Percentiles rank a stretch among this genome's conserved stretches.
phyloP scores from a whole-genome alignment of 2,329 filamentous ascomycete genomes.

The Aphanocladium album region DNA sequence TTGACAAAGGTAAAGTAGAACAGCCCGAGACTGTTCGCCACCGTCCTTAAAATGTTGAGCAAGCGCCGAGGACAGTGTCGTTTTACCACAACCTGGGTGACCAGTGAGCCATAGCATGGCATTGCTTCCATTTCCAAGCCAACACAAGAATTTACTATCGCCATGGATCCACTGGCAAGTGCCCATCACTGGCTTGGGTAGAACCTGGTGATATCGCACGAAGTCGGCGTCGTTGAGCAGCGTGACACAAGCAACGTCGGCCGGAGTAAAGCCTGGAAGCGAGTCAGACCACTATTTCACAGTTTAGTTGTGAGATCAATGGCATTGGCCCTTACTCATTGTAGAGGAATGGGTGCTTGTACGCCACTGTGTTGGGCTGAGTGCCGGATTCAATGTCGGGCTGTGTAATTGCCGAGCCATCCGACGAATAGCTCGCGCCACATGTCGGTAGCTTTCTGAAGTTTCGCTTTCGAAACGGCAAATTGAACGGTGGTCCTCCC shows the following conservation, averaged over 20 bases:
- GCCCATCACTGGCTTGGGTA: constrained; percentile 26
- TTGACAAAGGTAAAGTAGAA: constrained; percentile 32
- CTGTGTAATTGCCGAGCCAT: constrained; percentile 11
- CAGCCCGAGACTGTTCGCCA: constrained; percentile 13
- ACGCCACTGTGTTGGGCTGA: background rate
- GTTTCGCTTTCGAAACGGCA: constrained; percentile 21
- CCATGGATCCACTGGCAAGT: constrained; percentile 33
- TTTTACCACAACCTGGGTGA: constrained; percentile 33
- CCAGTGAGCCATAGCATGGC: constrained; percentile 32
- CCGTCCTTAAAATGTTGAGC: constrained; percentile 24
- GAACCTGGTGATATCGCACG: constrained; percentile 24
- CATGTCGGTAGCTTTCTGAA: constrained; percentile 15
- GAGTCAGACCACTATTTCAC: constrained; percentile 1
- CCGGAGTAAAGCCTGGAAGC: constrained; percentile 25
- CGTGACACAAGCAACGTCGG: constrained; percentile 27
- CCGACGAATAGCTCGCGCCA: constrained; percentile 19
- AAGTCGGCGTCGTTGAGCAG: constrained; percentile 27
- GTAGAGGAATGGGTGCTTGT: constrained; percentile 9
- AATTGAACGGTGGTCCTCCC: constrained; percentile 23
- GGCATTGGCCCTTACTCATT: background rate
- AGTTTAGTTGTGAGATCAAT: background rate
- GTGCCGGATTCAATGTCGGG: no score
- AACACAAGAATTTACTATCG: constrained; percentile 25
- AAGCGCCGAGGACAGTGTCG: constrained; percentile 30
- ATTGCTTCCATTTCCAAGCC: constrained; percentile 23